These are phyloP conservation scores for Aureobasidium vineae DNA, from an alignment of 2,329 filamentous ascomycete species.

Conservation along the genomic window DNA sequence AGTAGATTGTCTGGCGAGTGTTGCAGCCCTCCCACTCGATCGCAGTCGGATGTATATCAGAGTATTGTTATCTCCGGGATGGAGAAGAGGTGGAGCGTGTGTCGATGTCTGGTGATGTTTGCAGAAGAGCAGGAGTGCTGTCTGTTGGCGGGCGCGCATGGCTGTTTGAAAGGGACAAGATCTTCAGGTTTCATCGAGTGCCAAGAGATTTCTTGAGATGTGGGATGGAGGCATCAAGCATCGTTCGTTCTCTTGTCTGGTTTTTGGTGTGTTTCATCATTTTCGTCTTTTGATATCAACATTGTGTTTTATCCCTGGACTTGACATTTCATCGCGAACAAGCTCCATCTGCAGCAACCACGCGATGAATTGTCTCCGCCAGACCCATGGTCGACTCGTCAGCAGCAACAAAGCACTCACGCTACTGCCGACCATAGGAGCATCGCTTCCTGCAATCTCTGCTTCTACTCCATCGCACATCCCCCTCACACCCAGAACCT, in stretches of 20 bases:
- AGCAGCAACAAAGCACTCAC: neutral
- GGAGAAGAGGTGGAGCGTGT: neutral
- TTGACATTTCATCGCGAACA: neutral
- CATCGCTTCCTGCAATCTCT: neutral
- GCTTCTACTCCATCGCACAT: neutral
- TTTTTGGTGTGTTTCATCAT: conserved; percentile 12
- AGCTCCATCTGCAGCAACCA: neutral
- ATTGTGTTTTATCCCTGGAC: neutral
- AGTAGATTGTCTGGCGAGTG: neutral
- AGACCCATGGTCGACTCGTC: conserved; percentile 5
- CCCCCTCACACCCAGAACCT: neutral
- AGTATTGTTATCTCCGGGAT: conserved; percentile 7
- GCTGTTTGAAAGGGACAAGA: neutral
- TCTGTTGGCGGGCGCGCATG: neutral
- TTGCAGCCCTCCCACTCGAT: neutral
- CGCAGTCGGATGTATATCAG: neutral
- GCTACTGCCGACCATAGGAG: neutral
- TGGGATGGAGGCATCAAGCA: neutral
- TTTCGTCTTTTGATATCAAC: conserved; percentile 1
- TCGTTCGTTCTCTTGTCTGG: neutral
- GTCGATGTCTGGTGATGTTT: conserved; percentile 11
- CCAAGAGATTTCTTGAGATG: too few species aligned
- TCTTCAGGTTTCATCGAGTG: neutral
- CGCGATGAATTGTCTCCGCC: conserved; percentile 17
- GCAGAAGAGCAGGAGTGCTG: neutral